Evolutionary conservation across 1,284 basidiomycete genomes (phyloP).

Genomic region (Papiliotrema laurentii): DNA sequence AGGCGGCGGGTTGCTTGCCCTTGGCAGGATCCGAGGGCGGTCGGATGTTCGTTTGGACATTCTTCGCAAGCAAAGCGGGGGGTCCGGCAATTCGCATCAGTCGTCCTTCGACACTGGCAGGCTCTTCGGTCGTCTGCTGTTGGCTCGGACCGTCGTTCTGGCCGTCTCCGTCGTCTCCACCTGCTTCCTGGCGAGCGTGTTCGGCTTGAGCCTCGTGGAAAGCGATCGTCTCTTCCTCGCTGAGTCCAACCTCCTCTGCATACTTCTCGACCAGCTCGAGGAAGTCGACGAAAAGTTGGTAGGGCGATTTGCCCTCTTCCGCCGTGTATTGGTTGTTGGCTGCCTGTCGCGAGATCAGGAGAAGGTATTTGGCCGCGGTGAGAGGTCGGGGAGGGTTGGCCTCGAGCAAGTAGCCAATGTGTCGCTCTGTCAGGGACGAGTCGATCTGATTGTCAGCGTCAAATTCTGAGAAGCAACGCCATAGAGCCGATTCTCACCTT

Average conservation of each 20-base stretch:
- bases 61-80: conserved; percentile 53
- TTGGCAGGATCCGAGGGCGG: conserved; percentile 8
- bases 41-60: conserved; percentile 20
- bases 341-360: conserved; percentile 78
- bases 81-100: conserved; percentile 73
- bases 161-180: conserved; percentile 19
- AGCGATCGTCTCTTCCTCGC: conserved; percentile 66
- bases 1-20: conserved; percentile 4
- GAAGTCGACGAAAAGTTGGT: conserved; percentile 89
- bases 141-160: background rate
- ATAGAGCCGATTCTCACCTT: conserved; percentile 45
- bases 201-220: conserved; percentile 39
- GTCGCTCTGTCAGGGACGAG: conserved; percentile 78
- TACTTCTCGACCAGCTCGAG: conserved; percentile 86
- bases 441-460: conserved; percentile 55
- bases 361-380: conserved; percentile 86
- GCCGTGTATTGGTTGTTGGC: conserved; percentile 76
- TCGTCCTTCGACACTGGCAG: conserved; percentile 58
- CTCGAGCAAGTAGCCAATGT: conserved; percentile 69
- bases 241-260: conserved; percentile 87
- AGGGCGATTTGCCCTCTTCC: conserved; percentile 91
- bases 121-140: conserved; percentile 18
- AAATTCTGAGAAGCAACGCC: background rate
- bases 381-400: conserved; percentile 72
- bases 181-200: conserved; percentile 29